These are phyloP conservation scores for Endocladia muricata DNA, from an alignment of 31 red algal species.

Conservation along the genomic window DNA sequence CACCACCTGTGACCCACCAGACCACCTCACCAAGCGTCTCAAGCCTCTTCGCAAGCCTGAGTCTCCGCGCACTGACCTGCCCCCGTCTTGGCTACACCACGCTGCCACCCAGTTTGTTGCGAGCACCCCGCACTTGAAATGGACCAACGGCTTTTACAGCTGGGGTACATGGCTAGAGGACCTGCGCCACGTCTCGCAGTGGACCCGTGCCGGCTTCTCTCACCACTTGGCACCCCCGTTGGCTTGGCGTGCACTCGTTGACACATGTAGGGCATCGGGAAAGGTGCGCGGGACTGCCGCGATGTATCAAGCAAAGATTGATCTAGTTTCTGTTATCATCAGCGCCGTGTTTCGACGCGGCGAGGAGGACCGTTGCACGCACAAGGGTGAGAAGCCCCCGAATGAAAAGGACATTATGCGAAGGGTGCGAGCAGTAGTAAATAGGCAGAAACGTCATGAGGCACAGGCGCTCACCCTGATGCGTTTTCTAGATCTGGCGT, in stretches of 20 bases:
- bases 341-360: constrained; percentile 41
- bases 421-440: constrained; percentile 55
- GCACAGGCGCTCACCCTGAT: constrained; percentile 46
- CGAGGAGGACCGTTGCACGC: constrained; percentile 27
- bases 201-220: constrained; percentile 2
- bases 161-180: constrained; percentile 55
- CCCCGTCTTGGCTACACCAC: constrained; percentile 45
- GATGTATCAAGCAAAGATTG: constrained; percentile 55
- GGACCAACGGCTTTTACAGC: constrained; percentile 50
- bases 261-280: constrained; percentile 40
- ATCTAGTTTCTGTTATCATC: constrained; percentile 54
- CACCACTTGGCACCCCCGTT: not conserved
- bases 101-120: constrained; percentile 48
- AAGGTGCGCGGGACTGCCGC: constrained; percentile 65
- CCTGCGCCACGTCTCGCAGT: constrained; percentile 24
- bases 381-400: constrained; percentile 21
- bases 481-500: constrained; percentile 57
- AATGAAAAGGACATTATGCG: constrained; percentile 46
- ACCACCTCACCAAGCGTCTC: not conserved
- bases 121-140: constrained; percentile 15
- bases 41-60: constrained; percentile 8
- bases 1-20: not conserved
- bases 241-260: constrained; percentile 63
- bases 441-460: constrained; percentile 50
- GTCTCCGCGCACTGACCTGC: constrained; percentile 9